Evolutionary conservation across 225 moss, liverwort and hornwort species (phyloP), one percentile per base, ranked within the genome.

Genomic region (Asterella californica): DNA sequence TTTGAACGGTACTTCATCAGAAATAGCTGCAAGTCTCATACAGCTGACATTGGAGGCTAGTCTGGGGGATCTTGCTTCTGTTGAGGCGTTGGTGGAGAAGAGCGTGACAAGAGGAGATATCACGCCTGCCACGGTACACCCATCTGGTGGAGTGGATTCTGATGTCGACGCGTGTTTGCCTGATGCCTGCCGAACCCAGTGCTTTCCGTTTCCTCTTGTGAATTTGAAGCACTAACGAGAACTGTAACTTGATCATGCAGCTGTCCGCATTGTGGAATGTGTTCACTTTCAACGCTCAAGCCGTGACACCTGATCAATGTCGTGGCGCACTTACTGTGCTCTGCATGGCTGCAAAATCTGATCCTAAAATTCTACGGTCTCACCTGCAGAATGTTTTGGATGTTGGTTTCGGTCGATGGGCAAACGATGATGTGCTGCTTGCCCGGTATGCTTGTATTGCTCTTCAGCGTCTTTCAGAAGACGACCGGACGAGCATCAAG

Each of bases 371-470:
- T 82, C 86, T 99, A 72, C 92, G 90, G 65, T 85, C 91, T 70
- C 93, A 95, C 77, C 75, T 99, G 71, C 99, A 95, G 83, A 99
- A 92, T 87, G 88, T 99, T 78, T 76, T 95, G 74, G 99, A 99
- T 82, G 90, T 99, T 88, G 99, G 99, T 32, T 87, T 99, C 53
- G 99, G 99, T 76, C 92, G 95, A 74, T 92, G 99, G 85, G 99
- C 99, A 63, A 93, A 84, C 77, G 93, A 95, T 71, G 99, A 99
- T 74, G 91, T 93, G 46, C 83, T 99, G 63, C 88, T 99, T 75
- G 99, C 99, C 80, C 91, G 99, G 82, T 92, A 85, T 87, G 92
- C 99, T 12, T 99, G 99, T 84, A 82, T 95, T 81, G 93, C 92
- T 79, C 89, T 99, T 67, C 99, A 99, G 83, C 92, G 93, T 64